A percentile compares a stretch with the other conserved stretches of the same genome.
phyloP scores from a whole-genome alignment of 2,329 filamentous ascomycete species.

The Colletotrichum tanaceti region DNA sequence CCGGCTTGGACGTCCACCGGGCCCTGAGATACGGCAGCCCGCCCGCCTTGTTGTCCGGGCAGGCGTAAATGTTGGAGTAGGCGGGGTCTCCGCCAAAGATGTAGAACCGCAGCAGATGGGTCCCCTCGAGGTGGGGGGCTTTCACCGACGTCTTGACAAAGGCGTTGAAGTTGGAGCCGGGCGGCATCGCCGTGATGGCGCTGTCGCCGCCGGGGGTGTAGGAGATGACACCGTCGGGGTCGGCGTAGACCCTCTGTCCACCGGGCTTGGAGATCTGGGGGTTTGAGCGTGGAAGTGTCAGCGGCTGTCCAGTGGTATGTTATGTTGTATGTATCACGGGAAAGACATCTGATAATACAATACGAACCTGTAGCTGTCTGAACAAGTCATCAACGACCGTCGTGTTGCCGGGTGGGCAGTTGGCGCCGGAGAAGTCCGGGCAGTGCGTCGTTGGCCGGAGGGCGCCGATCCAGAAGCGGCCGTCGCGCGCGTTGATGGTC shows the following conservation, averaged over 20 bases:
- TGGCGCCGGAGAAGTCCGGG: background rate
- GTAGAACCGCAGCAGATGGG: constrained; percentile 1
- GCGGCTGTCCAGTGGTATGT: background rate
- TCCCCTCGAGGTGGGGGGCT: constrained; percentile 29
- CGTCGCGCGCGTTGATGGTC: constrained; percentile 45
- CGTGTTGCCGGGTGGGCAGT: constrained; percentile 45
- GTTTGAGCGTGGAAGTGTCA: background rate
- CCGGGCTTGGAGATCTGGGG: constrained; percentile 66
- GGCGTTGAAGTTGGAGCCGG: constrained; percentile 61
- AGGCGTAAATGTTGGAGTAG: constrained; percentile 20
- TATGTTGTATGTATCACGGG: background rate
- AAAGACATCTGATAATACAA: background rate
- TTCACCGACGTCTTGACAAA: constrained; percentile 54
- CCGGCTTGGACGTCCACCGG: constrained; percentile 9
- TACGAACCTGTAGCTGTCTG: constrained; percentile 46
- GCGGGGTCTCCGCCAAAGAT: constrained; percentile 41
- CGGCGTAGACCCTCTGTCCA: constrained; percentile 71
- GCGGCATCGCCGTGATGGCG: constrained; percentile 65
- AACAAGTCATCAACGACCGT: constrained; percentile 47
- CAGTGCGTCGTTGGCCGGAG: constrained; percentile 23
- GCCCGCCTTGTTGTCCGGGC: background rate
- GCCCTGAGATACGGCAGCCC: background rate
- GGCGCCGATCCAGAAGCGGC: constrained; percentile 47
- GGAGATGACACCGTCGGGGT: constrained; percentile 62
- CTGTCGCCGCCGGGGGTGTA: constrained; percentile 57